Evolutionary conservation across 2,329 filamentous ascomycete genomes (phyloP).

Genomic region (Phialophora expanda): DNA sequence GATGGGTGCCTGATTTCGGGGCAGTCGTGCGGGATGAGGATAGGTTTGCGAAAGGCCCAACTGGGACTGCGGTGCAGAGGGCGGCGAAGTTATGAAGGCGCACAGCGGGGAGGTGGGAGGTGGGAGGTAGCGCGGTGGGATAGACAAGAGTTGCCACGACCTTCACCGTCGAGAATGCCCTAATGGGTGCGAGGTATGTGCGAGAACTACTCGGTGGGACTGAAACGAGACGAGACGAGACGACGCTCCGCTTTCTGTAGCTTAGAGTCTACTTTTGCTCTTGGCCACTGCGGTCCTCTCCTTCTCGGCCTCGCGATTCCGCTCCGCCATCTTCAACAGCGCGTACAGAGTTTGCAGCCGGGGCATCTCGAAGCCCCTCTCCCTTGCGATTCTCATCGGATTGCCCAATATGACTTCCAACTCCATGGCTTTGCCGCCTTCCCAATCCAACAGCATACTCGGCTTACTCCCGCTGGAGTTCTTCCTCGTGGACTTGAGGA

Average conservation of each 20-base stretch:
- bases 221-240: background rate
- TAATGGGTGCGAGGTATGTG: background rate
- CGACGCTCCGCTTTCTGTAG: background rate
- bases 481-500: slow-evolving; percentile 66
- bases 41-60: slow-evolving; percentile 19
- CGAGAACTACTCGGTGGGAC: background rate
- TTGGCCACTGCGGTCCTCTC: background rate
- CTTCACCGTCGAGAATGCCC: background rate
- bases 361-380: slow-evolving; percentile 68
- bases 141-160: no score
- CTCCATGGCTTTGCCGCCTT: slow-evolving; percentile 68
- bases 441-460: slow-evolving; percentile 74
- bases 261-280: background rate
- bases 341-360: slow-evolving; percentile 71
- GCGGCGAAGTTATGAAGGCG: background rate
- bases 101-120: background rate
- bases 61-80: background rate
- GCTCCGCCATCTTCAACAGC: slow-evolving; percentile 66
- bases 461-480: slow-evolving; percentile 57
- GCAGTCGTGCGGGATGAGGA: slow-evolving; percentile 2
- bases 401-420: slow-evolving; percentile 75
- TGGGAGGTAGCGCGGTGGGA: background rate
- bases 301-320: slow-evolving; percentile 25
- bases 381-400: slow-evolving; percentile 68
- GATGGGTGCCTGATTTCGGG: slow-evolving; percentile 27